Evolutionary conservation across 805 yeast species (phyloP), one percentile per base, ranked within the genome.

Genomic region (Lachancea kluyveri): DNA sequence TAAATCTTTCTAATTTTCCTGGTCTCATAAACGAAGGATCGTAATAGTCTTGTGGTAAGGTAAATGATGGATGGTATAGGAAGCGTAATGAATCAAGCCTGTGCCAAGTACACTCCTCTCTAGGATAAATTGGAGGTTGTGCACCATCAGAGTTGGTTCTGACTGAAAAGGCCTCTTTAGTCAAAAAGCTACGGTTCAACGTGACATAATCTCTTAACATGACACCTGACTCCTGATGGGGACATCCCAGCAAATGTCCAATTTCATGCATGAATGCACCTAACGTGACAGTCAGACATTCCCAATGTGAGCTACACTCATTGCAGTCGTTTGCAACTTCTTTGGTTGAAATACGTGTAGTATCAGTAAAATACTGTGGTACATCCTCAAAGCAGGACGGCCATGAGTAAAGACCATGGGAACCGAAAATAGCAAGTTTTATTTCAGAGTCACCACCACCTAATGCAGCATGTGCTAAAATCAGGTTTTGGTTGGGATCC

Each of bases 251-350:
- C 17, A 75, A 62, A 54, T 90, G 97, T 1, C 98, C 97, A 31
- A 90, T 79, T 53, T 90, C 97, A 57, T 90, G 97, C 80, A 88
- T 68, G 46, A 87, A 88, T 0, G 97, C 96, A 26, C 98, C 97
- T 46, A 84, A 52, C 1, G 96, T 84, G 21, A 90, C 71, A 38
- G 82, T 80, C 26, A 82, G 59, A 48, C 94, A 82, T 57, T 90
- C 96, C 95, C 96, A 92, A 35, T 79, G 71, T 1, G 94, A 70
- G 0, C 92, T 82, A 54, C 95, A 81, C 51, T 88, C 81, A 46
- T 75, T 72, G 43, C 79, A 67, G 56, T 92, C 98, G 56, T 92
- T 87, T 8, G 95, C 96, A n/a, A 90, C 95, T 37, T 82, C 83
- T 2, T 52, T 52, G 1, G 65, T 71, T 33, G 76, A 71, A 6